Evolutionary conservation across 75 land plant genomes (phyloP).

Genomic region (Sequoia sempervirens): DNA sequence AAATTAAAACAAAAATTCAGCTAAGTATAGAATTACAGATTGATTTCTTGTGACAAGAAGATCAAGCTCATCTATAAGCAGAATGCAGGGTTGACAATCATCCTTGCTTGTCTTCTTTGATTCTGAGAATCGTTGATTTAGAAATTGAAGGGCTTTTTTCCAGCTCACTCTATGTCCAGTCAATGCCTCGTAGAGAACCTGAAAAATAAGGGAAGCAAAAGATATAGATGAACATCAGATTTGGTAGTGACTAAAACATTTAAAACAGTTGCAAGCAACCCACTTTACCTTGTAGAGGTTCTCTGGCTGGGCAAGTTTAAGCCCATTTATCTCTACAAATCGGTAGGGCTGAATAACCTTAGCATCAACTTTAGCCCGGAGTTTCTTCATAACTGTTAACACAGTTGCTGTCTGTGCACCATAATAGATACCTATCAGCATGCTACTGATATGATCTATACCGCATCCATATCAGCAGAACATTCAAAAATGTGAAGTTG

Average conservation of each 20-base stretch:
- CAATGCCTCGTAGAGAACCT: constrained; percentile 94
- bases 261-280: background rate
- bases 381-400: constrained; percentile 75
- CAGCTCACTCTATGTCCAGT: constrained; percentile 88
- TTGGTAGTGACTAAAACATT: background rate
- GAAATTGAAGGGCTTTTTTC: constrained; percentile 82
- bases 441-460: background rate
- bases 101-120: constrained; percentile 33
- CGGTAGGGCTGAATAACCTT: constrained; percentile 58
- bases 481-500: background rate
- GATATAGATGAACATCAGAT: background rate
- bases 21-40: constrained; percentile 47
- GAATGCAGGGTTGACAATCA: constrained; percentile 72
- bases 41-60: constrained; percentile 92
- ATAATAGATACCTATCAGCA: background rate
- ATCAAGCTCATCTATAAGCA: constrained; percentile 97
- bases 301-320: constrained; percentile 92
- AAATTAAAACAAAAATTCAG: background rate
- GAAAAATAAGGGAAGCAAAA: constrained; percentile 11
- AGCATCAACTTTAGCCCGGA: constrained; percentile 62
- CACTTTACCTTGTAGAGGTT: constrained; percentile 69
- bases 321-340: constrained; percentile 94
- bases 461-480: background rate
- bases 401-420: constrained; percentile 91
- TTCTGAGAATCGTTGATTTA: constrained; percentile 81